Percentiles rank a stretch among this genome's conserved stretches.
phyloP scores from a whole-genome alignment of 2,329 filamentous ascomycete genomes.

The Fusarium kyushuense region DNA sequence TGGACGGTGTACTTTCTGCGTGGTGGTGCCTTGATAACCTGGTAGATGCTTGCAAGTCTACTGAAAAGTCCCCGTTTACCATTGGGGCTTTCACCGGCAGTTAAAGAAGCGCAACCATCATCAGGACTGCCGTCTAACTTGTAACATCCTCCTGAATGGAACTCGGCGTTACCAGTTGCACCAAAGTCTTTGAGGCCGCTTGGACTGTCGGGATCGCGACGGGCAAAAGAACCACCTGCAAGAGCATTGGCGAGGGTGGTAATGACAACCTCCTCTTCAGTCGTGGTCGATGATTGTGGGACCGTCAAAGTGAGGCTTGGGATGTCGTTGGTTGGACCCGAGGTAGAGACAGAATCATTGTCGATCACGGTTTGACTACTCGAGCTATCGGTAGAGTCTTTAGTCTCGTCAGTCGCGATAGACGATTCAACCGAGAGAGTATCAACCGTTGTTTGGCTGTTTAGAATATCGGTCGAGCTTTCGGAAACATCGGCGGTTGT shows the following conservation, averaged over 20 bases:
- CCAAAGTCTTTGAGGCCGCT: slow-evolving; percentile 11
- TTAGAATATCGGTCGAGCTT: neutral
- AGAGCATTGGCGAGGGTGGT: slow-evolving; percentile 15
- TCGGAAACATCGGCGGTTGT: neutral
- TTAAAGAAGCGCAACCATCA: slow-evolving; percentile 23
- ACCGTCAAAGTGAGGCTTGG: neutral
- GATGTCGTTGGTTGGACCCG: neutral
- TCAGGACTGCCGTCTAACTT: slow-evolving; percentile 10
- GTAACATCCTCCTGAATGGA: slow-evolving; percentile 16
- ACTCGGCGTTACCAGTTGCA: neutral
- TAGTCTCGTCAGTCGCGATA: fast-evolving
- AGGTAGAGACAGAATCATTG: neutral
- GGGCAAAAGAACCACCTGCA: slow-evolving; percentile 2
- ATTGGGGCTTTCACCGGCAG: neutral
- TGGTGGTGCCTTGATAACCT: neutral
- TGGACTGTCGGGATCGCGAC: neutral
- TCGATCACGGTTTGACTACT: neutral
- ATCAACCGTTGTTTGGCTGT: fast-evolving
- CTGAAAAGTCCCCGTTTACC: neutral
- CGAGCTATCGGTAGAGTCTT: fast-evolving
- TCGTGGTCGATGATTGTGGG: neutral
- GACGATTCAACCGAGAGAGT: neutral
- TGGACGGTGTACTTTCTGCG: slow-evolving; percentile 21
- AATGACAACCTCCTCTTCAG: neutral
- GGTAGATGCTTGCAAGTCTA: slow-evolving; percentile 19